These are phyloP conservation scores for Pleurotus eryngii DNA, from an alignment of 768 basidiomycete genomes.

Conservation along the genomic window DNA sequence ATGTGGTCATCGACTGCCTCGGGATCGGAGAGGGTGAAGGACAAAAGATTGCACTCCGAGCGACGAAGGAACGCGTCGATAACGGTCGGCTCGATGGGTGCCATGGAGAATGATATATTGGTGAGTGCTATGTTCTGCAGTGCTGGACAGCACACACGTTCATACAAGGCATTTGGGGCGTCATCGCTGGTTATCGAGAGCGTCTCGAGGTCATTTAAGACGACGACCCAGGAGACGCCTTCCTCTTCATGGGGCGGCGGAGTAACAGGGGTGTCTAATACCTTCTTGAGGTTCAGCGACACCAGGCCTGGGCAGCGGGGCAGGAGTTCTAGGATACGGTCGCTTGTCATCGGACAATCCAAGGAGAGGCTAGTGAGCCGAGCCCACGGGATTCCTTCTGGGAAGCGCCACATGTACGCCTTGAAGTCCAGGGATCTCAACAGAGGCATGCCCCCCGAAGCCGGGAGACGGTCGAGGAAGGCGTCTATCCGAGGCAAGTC, in stretches of 20 bases:
- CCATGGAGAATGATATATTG: not conserved
- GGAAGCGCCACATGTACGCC: not conserved
- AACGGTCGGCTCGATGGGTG: not conserved
- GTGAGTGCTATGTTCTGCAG: not conserved
- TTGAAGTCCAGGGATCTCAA: not conserved
- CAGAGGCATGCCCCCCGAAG: not conserved
- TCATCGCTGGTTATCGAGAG: not conserved
- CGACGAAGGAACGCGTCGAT: not conserved
- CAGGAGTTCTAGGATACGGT: not conserved
- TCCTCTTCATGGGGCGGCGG: not conserved
- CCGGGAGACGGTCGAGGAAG: not conserved
- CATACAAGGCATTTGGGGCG: not conserved
- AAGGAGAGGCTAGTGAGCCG: not conserved
- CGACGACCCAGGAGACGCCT: not conserved
- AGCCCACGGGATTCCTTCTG: not conserved
- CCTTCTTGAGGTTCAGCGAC: not conserved
- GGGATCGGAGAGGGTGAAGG: conserved; percentile 1
- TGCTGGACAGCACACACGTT: not conserved
- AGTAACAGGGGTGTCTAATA: not conserved
- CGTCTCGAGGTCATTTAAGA: not conserved
- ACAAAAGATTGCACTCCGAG: not conserved
- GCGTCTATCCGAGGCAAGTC: not conserved
- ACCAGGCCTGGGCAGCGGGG: not conserved
- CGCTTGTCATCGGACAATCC: not conserved
- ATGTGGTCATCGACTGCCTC: not conserved